Evolutionary conservation across 164 flowering plant genomes (phyloP).

Genomic region (Magnolia officinalis): DNA sequence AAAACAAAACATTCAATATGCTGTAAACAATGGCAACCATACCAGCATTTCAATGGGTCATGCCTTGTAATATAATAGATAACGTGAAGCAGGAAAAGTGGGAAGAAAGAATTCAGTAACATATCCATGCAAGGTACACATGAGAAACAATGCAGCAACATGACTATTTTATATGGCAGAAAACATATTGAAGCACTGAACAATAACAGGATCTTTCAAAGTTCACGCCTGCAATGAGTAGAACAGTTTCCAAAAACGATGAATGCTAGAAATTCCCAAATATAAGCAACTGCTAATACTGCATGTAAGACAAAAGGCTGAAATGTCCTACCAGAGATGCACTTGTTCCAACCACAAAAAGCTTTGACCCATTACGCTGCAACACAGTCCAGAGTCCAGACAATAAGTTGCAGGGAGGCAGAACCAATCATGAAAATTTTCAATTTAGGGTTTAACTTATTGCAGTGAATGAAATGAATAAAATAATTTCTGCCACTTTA

Average conservation of each 20-base stretch:
- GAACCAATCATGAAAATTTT: not conserved
- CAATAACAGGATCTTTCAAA: no score
- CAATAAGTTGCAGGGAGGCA: not conserved
- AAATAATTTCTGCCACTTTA: slow-evolving; percentile 21
- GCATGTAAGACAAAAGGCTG: not conserved
- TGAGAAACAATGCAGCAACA: not conserved
- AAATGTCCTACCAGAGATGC: slow-evolving; percentile 71
- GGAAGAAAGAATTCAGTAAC: no score
- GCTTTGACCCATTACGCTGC: slow-evolving; percentile 94
- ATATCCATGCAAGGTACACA: no score
- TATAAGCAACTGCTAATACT: not conserved
- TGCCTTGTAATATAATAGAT: no score
- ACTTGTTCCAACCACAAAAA: slow-evolving; percentile 88
- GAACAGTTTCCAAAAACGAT: no score
- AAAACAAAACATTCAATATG: no score
- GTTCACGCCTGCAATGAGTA: no score
- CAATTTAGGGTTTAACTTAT: not conserved
- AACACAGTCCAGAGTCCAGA: slow-evolving; percentile 9
- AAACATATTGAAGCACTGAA: not conserved
- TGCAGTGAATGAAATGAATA: not conserved
- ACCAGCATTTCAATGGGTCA: no score
- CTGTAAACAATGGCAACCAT: no score
- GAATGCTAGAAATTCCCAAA: no score
- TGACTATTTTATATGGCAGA: not conserved
- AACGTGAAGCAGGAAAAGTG: no score